A percentile compares a stretch with the other conserved stretches of the same genome.
phyloP scores from a whole-genome alignment of 2,329 filamentous ascomycete species.

The Cladosporium sp. region DNA sequence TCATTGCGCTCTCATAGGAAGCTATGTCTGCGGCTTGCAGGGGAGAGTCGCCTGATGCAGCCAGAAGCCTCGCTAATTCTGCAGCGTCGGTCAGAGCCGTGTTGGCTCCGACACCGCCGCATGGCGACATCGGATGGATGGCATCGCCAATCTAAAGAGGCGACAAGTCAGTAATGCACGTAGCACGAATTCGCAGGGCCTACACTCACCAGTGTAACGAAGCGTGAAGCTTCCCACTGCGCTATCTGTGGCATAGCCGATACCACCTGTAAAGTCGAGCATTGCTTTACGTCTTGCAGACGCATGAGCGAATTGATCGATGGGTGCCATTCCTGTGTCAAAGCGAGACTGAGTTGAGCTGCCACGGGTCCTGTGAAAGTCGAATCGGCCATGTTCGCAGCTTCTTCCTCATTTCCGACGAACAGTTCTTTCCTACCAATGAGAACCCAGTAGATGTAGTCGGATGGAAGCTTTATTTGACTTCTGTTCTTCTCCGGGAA shows the following conservation, averaged over 20 bases:
- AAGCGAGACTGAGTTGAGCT: conserved; percentile 24
- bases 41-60: background rate
- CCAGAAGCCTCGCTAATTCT: background rate
- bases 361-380: conserved; percentile 20
- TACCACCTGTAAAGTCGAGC: background rate
- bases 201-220: background rate
- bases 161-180: background rate
- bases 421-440: conserved; percentile 29
- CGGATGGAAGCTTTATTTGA: conserved; percentile 24
- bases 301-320: conserved; percentile 18
- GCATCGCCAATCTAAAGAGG: background rate
- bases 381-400: conserved; percentile 8
- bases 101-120: background rate
- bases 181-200: background rate
- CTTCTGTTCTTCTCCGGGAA: conserved; percentile 25
- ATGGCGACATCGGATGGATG: background rate
- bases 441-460: conserved; percentile 31
- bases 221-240: background rate
- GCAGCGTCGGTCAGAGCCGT: background rate
- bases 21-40: background rate
- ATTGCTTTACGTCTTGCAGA: background rate
- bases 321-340: conserved; percentile 29
- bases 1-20: background rate
- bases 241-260: background rate
- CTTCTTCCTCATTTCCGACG: conserved; percentile 2